A percentile compares a stretch with the other conserved stretches of the same genome.
These are phyloP conservation scores for Aspergillus pseudoviridinutans DNA, from an alignment of 2,329 filamentous ascomycete species.

Conservation along the genomic window DNA sequence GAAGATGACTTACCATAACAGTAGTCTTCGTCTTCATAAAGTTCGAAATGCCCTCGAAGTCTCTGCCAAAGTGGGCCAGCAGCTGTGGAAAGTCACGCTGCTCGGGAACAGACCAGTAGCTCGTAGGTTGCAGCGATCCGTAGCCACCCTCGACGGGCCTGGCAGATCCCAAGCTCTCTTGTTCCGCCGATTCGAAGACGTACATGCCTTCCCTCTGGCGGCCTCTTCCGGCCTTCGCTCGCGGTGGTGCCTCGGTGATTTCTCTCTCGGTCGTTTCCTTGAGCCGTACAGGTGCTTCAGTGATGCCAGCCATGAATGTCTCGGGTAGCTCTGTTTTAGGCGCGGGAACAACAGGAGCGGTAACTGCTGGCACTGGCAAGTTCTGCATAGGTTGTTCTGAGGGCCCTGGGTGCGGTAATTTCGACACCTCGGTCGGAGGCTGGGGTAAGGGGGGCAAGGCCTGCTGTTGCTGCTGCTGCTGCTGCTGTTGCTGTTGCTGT, in stretches of 20 bases:
- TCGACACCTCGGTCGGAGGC: constrained; percentile 7
- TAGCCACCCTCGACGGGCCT: constrained; percentile 30
- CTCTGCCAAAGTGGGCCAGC: constrained; percentile 45
- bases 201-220: constrained; percentile 32
- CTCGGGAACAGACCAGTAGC: constrained; percentile 52
- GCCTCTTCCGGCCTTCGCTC: constrained; percentile 25
- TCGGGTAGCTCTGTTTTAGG: constrained; percentile 26
- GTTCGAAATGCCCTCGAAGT: constrained; percentile 47
- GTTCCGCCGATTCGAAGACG: constrained; percentile 34
- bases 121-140: constrained; percentile 42
- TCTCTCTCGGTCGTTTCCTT: constrained; percentile 30
- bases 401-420: constrained; percentile 13
- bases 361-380: constrained; percentile 2
- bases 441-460: constrained; percentile 11
- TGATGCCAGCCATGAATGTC: constrained; percentile 13
- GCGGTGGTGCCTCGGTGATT: constrained; percentile 16
- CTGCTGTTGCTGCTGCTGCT: constrained; percentile 14
- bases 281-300: constrained; percentile 13
- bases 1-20: constrained; percentile 43
- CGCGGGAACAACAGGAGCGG: constrained; percentile 18
- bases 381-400: constrained; percentile 7
- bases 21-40: constrained; percentile 51
- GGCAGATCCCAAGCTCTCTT: constrained; percentile 19
- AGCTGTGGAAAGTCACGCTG: constrained; percentile 45
- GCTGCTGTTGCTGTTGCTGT: constrained; percentile 8